Evolutionary conservation across 2,329 filamentous ascomycete genomes (phyloP).

Genomic region (Monilinia vaccinii-corymbosi): DNA sequence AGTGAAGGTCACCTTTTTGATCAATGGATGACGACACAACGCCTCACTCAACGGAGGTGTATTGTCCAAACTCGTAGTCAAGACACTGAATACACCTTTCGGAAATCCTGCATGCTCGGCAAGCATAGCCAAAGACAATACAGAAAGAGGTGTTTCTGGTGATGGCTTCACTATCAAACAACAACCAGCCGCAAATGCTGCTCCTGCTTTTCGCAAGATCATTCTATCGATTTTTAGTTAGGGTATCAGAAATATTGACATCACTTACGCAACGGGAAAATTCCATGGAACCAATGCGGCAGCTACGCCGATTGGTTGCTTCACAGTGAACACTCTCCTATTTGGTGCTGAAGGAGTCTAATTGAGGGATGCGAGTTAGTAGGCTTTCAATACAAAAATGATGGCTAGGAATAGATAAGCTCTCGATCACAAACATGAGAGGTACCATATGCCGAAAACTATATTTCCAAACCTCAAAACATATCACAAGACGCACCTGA

Average conservation of each 20-base stretch:
- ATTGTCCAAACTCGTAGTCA: conserved; percentile 49
- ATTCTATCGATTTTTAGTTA: conserved; percentile 29
- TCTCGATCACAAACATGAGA: neutral
- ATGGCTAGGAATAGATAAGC: neutral
- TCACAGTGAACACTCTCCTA: conserved; percentile 60
- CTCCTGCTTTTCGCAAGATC: conserved; percentile 58
- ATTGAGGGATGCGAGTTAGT: neutral
- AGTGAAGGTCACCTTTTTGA: conserved; percentile 56
- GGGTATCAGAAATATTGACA: neutral
- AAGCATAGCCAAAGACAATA: conserved; percentile 44
- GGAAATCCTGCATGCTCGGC: conserved; percentile 48
- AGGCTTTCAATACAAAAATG: neutral
- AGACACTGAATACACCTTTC: conserved; percentile 49
- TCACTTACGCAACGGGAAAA: conserved; percentile 49
- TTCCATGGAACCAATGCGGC: conserved; percentile 67
- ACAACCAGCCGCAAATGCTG: conserved; percentile 62
- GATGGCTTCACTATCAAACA: conserved; percentile 67
- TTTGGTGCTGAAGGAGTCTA: conserved; percentile 49
- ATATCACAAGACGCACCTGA: conserved; percentile 17
- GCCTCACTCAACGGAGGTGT: conserved; percentile 45
- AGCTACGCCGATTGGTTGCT: conserved; percentile 63
- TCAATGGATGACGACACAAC: conserved; percentile 46
- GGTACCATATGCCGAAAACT: neutral
- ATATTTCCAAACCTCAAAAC: neutral
- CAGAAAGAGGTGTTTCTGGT: conserved; percentile 55